Percentiles rank a stretch among this genome's conserved stretches.
These are phyloP conservation scores for Boletellus dicymbophilus DNA, from an alignment of 1,284 basidiomycete species.

Conservation along the genomic window DNA sequence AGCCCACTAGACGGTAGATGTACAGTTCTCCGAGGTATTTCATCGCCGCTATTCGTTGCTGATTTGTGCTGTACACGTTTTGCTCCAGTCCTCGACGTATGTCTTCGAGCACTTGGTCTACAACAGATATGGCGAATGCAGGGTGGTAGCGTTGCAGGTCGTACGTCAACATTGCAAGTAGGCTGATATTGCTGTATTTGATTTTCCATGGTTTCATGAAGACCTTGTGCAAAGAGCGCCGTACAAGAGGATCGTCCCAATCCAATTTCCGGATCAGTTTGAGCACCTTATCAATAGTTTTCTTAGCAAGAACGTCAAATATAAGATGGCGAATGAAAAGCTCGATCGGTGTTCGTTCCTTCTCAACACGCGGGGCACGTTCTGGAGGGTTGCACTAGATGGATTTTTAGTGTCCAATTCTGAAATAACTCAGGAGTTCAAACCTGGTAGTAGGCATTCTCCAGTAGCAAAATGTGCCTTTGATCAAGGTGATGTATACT, in stretches of 20 bases:
- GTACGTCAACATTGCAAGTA: constrained; percentile 93
- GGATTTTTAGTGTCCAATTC: constrained; percentile 11
- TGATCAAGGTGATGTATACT: constrained; percentile 91
- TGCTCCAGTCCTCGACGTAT: constrained; percentile 89
- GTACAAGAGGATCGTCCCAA: constrained; percentile 80
- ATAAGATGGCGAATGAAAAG: constrained; percentile 93
- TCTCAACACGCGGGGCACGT: constrained; percentile 81
- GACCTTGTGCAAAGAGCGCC: constrained; percentile 65
- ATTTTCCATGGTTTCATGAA: constrained; percentile 98
- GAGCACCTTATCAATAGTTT: constrained; percentile 91
- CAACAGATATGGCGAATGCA: constrained; percentile 84
- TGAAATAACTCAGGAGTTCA: constrained; percentile 10
- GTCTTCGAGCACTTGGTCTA: constrained; percentile 95
- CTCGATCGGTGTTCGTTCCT: constrained; percentile 87
- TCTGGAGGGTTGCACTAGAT: constrained; percentile 95
- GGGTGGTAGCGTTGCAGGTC: constrained; percentile 93
- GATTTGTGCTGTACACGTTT: constrained; percentile 95
- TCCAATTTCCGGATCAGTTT: constrained; percentile 92
- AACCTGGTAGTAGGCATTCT: constrained; percentile 98
- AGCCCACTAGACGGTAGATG: constrained; percentile 93
- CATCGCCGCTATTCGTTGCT: constrained; percentile 87
- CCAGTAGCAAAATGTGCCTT: constrained; percentile 85
- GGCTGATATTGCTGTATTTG: constrained; percentile 87
- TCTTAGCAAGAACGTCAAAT: constrained; percentile 88
- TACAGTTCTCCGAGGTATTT: constrained; percentile 98